Base-by-base conservation (phyloP, 2,329 filamentous ascomycete genomes). In the Fusarium liriodendri region DNA sequence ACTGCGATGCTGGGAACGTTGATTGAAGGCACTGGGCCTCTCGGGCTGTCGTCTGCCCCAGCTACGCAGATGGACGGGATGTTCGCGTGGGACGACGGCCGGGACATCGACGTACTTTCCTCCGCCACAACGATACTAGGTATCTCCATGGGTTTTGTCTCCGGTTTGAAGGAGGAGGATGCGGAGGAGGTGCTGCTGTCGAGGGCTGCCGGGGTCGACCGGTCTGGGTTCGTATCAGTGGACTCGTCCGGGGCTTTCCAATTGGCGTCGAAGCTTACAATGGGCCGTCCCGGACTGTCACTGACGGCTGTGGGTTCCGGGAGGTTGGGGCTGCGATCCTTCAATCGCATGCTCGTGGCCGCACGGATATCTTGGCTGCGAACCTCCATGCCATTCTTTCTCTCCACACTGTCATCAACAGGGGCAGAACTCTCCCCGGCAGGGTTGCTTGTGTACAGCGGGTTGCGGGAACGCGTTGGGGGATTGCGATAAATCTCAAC, bases 201-300 rank as follows among this genome's bases (percentile, higher is more conserved):
- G 70, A 76, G 73, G 67, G 70, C 64, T 78, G 80, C 75, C 79
- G 77, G 76, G 76, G 67, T 70, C 73, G 79, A 77, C 77, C 77
- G 78, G 74, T 88, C 83, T 85, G 82, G 81, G 79, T 76, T 93
- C 85, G 90, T 84, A 90, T 95, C 92, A 88, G 93, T 88, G 83
- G 86, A 87, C 86, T 89, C 87, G 81, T 93, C 91, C 81, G 89
- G 90, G 80, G 91, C 89, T 87, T 91, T 93, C 92, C 94, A 98
- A 81, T 93, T 90, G 79, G 90, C 90, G 84, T 97, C 90, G 88
- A 98, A 98, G 89, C 96, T 98, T 88, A 98, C 96, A 87, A 98
- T 98, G 73, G 96, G 96, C 81, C 96, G 91, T 78, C 95, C 95
- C 78, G 94, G 93, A 80, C 89, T 93, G 85, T 98, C 93, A 85